A percentile compares a stretch with the other conserved stretches of the same genome.
These are phyloP conservation scores for Coniochaeta prunicola DNA, from an alignment of 2,329 filamentous ascomycete species.

Conservation along the genomic window DNA sequence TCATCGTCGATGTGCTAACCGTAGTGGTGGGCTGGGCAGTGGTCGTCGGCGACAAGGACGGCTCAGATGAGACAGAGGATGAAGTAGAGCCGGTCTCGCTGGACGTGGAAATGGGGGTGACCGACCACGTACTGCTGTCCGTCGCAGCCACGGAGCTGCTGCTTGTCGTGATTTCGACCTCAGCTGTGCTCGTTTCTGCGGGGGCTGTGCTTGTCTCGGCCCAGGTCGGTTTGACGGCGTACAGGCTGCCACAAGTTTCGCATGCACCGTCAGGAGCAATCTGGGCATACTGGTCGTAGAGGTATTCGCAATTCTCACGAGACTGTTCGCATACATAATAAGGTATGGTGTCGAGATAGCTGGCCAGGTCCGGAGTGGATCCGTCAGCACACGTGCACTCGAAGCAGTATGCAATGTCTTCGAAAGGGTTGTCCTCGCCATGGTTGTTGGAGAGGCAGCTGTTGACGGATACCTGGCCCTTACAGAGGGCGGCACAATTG, in stretches of 20 bases:
- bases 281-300: neutral
- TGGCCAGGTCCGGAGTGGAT: neutral
- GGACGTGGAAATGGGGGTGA: neutral
- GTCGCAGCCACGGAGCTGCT: neutral
- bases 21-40: neutral
- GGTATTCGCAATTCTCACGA: neutral
- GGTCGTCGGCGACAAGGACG: neutral
- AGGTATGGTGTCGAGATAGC: neutral
- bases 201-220: neutral
- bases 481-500: neutral
- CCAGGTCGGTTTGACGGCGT: neutral
- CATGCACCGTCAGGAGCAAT: neutral
- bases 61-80: neutral
- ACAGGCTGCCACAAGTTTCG: neutral
- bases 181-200: neutral
- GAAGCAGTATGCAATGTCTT: conserved; percentile 1
- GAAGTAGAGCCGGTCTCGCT: neutral
- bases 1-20: neutral
- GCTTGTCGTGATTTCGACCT: neutral
- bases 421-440: conserved; percentile 1
- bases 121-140: neutral
- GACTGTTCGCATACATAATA: neutral
- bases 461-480: conserved; percentile 1
- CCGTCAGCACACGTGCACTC: conserved; percentile 4
- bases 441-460: conserved; percentile 1